Base-by-base conservation (phyloP, 2,329 filamentous ascomycete genomes). In the Alternaria alternata region DNA sequence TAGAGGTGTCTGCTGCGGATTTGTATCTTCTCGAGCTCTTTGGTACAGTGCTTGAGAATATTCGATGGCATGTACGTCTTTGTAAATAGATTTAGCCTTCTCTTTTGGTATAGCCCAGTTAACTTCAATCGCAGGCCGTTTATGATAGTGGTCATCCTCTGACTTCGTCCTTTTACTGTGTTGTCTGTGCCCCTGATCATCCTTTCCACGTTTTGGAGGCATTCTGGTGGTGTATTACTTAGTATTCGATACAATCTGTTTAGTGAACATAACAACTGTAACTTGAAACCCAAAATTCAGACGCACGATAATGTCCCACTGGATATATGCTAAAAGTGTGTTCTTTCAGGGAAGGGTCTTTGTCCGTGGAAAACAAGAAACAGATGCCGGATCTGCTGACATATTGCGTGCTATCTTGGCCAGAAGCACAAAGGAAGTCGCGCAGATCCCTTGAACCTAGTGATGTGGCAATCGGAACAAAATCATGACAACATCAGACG, bases 21-120 rank as follows among this genome's bases (percentile, higher is more conserved):
- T 18, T 12, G 62, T 44, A 12, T 51, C 36, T 26, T 51, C 18
- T 32, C 56, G 47, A 16, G 49, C 20, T 32, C 26, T 53, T 5
- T 47, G 18, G 14, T 58, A 61, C 9, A 66, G 46, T 12, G 34
- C 8, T 7, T 36, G 54, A 6, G 59, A 48, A 24, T 59, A 64
- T 49, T 43, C 36, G n/a, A 43, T 26, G 7, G 42, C 28, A 18
- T 51, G 14, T 14, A 44, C 26, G 12, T 42, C 28, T 28, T 60
- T 38, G 12, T 18, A 30, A 7, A 22, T 14, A 3, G 20, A 6
- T n/a, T 51, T 42, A 7, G 32, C n/a, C 41, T 52, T 60, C 11
- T 32, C 24, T 34, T 57, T 60, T 18, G 57, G 57, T 57, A 60
- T n/a, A 11, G 41, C 47, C 57, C 53, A 60, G 26, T 52, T 36